Evolutionary conservation across 768 basidiomycete genomes (phyloP), one percentile per base, ranked within the genome.

Genomic region (Tricholoma matsutake): DNA sequence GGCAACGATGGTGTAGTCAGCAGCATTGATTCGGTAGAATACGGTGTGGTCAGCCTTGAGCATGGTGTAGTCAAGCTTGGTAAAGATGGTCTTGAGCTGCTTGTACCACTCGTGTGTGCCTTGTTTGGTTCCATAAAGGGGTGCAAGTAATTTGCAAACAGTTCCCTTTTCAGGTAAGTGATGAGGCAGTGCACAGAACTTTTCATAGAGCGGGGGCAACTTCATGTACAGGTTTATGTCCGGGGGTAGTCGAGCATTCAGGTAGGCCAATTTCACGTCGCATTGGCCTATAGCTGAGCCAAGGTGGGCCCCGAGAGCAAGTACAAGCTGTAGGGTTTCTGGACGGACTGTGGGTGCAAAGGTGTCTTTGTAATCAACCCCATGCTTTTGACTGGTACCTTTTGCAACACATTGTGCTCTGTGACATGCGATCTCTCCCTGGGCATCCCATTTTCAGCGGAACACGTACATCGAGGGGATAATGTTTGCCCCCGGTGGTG

Each of bases 271-370:
- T 64, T 69, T 28, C 67, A 58, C 5, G 71, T 47, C 3, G 57
- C 41, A 11, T 54, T 54, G 28, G 58, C 20, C n/a, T 9, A 52
- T 31, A 6, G 49, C 1, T 7, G n/a, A n/a, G n/a, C n/a, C n/a
- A n/a, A n/a, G n/a, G 49, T 53, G 20, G 4, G 69, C 68, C 0
- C 54, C 70, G 52, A 70, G 49, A 28, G 65, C 55, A 2, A 72
- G 59, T 16, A 68, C 20, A 11, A 63, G 22, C 2, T 66, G 58
- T 22, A 73, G 67, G 0, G 71, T 61, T 1, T 69, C 56, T 13
- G 67, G 63, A 54, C 64, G 62, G 5, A 64, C 64, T 14, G 68
- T 59, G 5, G 75, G 71, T 0, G 72, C 61, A 57, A 72, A 76
- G 1, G 68, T 78, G 34, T 66, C 11, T 67, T 62, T 16, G 67